Evolutionary conservation across 345 rosid genomes (phyloP).

Genomic region (Alliaria petiolata): DNA sequence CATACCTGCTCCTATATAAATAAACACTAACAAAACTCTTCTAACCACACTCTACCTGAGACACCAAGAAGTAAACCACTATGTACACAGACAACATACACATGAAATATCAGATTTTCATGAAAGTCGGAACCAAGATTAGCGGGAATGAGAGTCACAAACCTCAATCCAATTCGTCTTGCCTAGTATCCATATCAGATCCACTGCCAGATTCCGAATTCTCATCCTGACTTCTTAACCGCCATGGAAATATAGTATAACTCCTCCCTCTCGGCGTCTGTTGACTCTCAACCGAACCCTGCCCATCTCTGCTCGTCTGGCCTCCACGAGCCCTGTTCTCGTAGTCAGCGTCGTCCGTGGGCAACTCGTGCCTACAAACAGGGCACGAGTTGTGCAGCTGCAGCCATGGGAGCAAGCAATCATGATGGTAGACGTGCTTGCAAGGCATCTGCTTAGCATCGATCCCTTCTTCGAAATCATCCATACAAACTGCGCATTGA

Average conservation of each 20-base stretch:
- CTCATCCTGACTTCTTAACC: constrained; percentile 27
- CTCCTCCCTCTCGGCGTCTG: constrained; percentile 35
- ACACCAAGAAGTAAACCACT: not conserved
- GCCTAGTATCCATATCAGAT: constrained; percentile 43
- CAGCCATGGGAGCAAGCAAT: constrained; percentile 67
- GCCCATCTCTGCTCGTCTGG: constrained; percentile 21
- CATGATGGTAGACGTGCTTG: constrained; percentile 57
- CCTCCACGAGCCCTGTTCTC: constrained; percentile 40
- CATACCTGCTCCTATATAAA: not conserved
- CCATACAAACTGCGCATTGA: constrained; percentile 70
- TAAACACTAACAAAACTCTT: not conserved
- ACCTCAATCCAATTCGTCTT: constrained; percentile 58
- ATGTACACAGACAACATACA: not conserved
- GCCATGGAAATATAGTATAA: constrained; percentile 62
- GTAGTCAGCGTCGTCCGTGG: constrained; percentile 63
- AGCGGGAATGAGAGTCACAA: constrained; percentile 5
- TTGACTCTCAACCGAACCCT: constrained; percentile 27
- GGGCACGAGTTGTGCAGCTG: constrained; percentile 72
- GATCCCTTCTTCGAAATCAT: constrained; percentile 48
- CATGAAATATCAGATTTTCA: not conserved
- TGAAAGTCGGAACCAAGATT: not conserved
- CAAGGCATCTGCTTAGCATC: constrained; percentile 64
- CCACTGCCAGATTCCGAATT: constrained; percentile 32
- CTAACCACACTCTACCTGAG: not conserved
- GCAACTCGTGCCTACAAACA: constrained; percentile 61